Conservation (phyloP, 106 monocot species). For the Chionographis japonica region DNA sequence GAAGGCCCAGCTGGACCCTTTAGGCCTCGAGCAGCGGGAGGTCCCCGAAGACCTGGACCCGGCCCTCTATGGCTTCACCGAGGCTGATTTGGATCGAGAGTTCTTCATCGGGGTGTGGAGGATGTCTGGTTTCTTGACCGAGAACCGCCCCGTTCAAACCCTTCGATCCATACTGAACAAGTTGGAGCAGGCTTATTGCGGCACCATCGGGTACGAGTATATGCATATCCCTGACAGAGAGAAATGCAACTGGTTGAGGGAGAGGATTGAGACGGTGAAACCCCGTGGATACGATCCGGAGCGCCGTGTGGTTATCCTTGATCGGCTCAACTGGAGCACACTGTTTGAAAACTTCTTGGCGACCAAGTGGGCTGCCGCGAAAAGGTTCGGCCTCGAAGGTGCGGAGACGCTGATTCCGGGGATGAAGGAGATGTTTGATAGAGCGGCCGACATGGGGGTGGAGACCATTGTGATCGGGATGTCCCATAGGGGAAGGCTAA, state of each 20-base stretch:
- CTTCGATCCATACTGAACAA: constrained; percentile 60
- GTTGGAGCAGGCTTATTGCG: constrained; percentile 90
- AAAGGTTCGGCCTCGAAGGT: constrained; percentile 92
- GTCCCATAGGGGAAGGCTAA: constrained; percentile 89
- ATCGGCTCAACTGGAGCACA: constrained; percentile 92
- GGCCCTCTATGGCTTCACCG: constrained; percentile 66
- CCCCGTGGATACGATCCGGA: constrained; percentile 44
- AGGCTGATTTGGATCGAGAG: constrained; percentile 79
- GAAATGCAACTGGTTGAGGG: constrained; percentile 95
- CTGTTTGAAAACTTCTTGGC: constrained; percentile 89
- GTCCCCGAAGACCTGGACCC: constrained; percentile 62
- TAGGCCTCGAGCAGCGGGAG: constrained; percentile 54
- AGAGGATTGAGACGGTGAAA: constrained; percentile 74
- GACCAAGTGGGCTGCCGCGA: constrained; percentile 78
- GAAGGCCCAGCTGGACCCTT: constrained; percentile 82
- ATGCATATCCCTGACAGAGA: constrained; percentile 92
- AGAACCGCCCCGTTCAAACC: constrained; percentile 84
- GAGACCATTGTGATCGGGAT: constrained; percentile 90
- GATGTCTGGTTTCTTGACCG: constrained; percentile 85
- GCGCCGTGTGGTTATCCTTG: constrained; percentile 69
- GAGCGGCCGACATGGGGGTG: constrained; percentile 73
- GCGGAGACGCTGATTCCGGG: constrained; percentile 88
- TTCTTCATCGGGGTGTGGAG: constrained; percentile 97
- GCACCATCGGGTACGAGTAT: constrained; percentile 87
- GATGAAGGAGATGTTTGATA: constrained; percentile 98